Evolutionary conservation across 2,329 filamentous ascomycete species (phyloP), one percentile per base, ranked within the genome.

Genomic region (Verticillium nonalfalfae): DNA sequence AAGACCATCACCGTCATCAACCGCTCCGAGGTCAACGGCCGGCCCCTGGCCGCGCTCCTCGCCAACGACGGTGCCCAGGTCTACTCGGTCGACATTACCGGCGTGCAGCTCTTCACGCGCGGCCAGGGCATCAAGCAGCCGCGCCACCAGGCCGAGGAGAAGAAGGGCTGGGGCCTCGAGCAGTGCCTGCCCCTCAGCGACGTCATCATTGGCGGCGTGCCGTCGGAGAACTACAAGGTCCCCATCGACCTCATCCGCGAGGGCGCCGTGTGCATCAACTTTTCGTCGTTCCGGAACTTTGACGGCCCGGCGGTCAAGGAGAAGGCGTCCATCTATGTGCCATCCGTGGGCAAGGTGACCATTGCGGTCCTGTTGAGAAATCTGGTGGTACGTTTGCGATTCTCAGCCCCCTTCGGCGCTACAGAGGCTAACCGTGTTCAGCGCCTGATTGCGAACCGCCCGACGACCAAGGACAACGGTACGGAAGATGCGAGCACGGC

Each of bases 231-330:
- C 63, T 99, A 90, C 84, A 97, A 98, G 80, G 90, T 99, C 33
- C 91, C 93, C 6, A 90, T 89, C 3, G 85, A 91, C 59, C 79
- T 95, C 64, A 81, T 99, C 69, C 86, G 92, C 56, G 91, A 97
- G 61, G 95, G 95, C 57, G 93, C 91, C 35, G 91, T 97, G n/a
- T 99, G 95, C 81, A 93, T 99, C 79, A 99, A 99, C 78, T 98
- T 99, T 75, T 96, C 93, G 7, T 97, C 91, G 59, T 92, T 90
- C 76, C 91, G 93, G 80, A 98, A 99, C 78, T 98, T 98, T 76
- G 88, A 89, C 64, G 83, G 83, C 1, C 87, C 90, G 0, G 90
- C 90, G 57, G 87, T 98, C 67, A 98, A 97, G 78, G 90, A 97
- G 74, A 96, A 93, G 79, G 95, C 95, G 1, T 93, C 92, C 5